Base-by-base conservation (phyloP, 2,329 filamentous ascomycete species). In the Chaetomium olivaceum region DNA sequence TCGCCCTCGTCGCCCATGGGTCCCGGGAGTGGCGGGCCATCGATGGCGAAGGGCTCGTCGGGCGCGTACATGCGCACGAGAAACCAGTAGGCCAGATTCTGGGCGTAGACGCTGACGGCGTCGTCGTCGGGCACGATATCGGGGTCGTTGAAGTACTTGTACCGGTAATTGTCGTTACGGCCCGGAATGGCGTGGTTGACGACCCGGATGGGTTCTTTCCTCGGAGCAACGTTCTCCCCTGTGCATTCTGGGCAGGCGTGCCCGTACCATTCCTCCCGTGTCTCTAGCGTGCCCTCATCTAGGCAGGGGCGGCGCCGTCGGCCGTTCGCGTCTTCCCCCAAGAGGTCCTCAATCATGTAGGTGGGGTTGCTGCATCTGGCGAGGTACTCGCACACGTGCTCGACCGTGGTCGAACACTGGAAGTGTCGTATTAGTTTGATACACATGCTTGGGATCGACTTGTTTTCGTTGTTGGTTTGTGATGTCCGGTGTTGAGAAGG, bases 361-460 rank as follows among this genome's bases (percentile, higher is more conserved):
- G 23, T 43, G 21, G 52, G 61, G 36, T 27, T 63, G 52, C 61
- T 63, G 43, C 61, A 63, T 12, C 43, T 27, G 19, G 33, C 19
- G 11, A 63, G n/a, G 21, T 63, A 63, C 21, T 57, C 27, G 14
- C 59, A 56, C 7, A n/a, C n/a, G 11, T 62, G 59, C 21, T 55
- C 16, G 14, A 55, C 50, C 5, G 14, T 48, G 7, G 2, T 9
- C 23, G 51, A 27, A 33, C 59, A 62, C 25, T 14, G 2, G 33
- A 46, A 62, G 48, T 56, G 36, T 25, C 59, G 19, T 12, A 16
- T 62, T 5, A 62, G 59, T 9, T 62, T 62, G 50, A 55, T 62
- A 25, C 59, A 62, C 59, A 62, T 62, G 9, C 11, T 54, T 25
- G 23, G 27, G 23, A 16, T 25, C 12, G 25, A 48, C 46, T 23